Evolutionary conservation across 768 basidiomycete species (phyloP).

Genomic region (Mycena rosella): DNA sequence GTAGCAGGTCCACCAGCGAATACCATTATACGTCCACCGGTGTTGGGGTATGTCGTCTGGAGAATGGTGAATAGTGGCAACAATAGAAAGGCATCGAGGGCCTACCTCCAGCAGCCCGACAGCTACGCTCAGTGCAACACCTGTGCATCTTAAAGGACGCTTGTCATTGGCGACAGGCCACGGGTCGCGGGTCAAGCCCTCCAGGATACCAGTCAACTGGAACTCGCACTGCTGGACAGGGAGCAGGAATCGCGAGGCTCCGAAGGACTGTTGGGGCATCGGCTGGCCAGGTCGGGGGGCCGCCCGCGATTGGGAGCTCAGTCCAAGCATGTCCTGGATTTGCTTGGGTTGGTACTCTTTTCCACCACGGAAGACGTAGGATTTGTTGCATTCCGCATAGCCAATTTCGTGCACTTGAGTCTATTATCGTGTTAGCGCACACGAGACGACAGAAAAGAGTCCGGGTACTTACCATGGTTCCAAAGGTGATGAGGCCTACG

Average conservation of each 20-base stretch:
- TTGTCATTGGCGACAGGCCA: constrained; percentile 98
- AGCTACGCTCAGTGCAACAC: constrained; percentile 94
- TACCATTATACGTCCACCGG: constrained; percentile 95
- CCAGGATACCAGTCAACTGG: constrained; percentile 93
- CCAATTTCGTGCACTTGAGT: constrained; percentile 99
- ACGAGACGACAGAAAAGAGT: neutral
- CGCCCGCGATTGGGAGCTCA: constrained; percentile 82
- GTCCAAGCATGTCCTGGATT: constrained; percentile 97
- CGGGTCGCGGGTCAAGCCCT: constrained; percentile 88
- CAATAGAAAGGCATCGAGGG: neutral
- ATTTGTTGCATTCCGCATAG: constrained; percentile 95
- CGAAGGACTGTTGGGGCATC: constrained; percentile 82
- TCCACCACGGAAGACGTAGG: constrained; percentile 97
- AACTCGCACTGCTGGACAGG: constrained; percentile 95
- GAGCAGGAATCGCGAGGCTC: constrained; percentile 91
- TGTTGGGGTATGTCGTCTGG: constrained; percentile 91
- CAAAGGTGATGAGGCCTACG: constrained; percentile 95
- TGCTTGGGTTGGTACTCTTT: constrained; percentile 98
- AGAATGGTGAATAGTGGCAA: neutral
- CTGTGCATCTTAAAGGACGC: constrained; percentile 93
- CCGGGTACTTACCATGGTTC: constrained; percentile 85
- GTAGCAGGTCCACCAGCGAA: constrained; percentile 97
- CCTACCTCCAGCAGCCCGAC: constrained; percentile 89
- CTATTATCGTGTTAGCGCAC: constrained; percentile 54
- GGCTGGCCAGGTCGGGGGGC: constrained; percentile 91